phyloP scores from a whole-genome alignment of 176 grass and related monocot genomes.

The Elaeis guineensis region DNA sequence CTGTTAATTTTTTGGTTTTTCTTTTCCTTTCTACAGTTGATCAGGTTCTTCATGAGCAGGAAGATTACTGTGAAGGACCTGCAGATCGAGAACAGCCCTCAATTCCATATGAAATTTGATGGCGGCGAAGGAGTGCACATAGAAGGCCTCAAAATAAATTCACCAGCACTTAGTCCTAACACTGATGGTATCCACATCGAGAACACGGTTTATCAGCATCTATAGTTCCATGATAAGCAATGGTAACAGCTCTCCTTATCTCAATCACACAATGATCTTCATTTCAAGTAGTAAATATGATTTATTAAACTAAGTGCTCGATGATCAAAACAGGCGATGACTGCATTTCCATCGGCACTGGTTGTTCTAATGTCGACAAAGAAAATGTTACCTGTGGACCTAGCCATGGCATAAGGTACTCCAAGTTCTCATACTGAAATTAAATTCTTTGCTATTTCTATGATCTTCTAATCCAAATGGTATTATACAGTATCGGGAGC shows the following conservation, averaged over 20 bases:
- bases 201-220: conserved; percentile 53
- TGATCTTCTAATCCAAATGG: too few species aligned
- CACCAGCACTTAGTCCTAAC: conserved; percentile 62
- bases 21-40: conserved; percentile 31
- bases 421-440: too few species aligned
- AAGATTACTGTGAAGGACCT: conserved; percentile 40
- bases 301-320: not conserved
- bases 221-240: conserved; percentile 54
- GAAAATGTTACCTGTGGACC: conserved; percentile 60
- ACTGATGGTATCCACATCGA: conserved; percentile 85
- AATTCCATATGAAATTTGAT: conserved; percentile 85
- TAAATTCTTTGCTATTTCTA: too few species aligned
- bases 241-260: conserved; percentile 9
- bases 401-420: conserved; percentile 75
- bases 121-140: conserved; percentile 44
- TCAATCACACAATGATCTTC: too few species aligned
- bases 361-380: conserved; percentile 44
- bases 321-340: conserved; percentile 47
- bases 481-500: conserved; percentile 50
- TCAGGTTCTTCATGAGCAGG: conserved; percentile 50
- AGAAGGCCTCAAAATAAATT: conserved; percentile 40
- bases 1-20: not conserved
- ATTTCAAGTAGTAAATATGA: too few species aligned
- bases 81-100: conserved; percentile 66
- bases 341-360: conserved; percentile 63